phyloP scores from a whole-genome alignment of 108 stramenopile genomes.

The Parmales sp. region DNA sequence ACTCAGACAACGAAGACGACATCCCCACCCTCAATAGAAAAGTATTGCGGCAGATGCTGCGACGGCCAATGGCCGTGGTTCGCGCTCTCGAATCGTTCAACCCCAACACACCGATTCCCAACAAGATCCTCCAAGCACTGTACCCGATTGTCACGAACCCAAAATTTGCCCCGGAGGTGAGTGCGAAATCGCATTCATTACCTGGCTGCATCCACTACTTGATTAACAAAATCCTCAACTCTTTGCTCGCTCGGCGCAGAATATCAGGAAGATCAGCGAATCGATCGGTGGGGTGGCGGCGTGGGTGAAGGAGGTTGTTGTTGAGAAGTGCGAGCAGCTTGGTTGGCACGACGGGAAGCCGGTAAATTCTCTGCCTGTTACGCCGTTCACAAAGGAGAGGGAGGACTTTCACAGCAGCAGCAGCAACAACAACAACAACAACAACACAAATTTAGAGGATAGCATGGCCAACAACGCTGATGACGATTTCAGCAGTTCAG shows the following conservation, averaged over 20 bases:
- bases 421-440: too few relatives aligned
- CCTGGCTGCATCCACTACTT: too few relatives aligned
- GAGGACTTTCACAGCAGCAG: neutral
- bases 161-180: neutral
- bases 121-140: neutral
- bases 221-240: too few relatives aligned
- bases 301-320: neutral
- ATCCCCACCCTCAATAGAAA: neutral
- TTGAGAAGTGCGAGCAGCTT: neutral
- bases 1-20: neutral
- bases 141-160: neutral
- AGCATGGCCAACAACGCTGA: neutral
- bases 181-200: too few relatives aligned
- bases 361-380: neutral
- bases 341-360: conserved; percentile 5
- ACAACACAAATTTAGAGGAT: neutral
- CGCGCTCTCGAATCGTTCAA: neutral
- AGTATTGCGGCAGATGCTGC: neutral
- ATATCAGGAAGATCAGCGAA: neutral
- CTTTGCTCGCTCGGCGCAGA: too few relatives aligned
- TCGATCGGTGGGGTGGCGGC: neutral
- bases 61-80: neutral
- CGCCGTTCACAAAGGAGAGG: neutral
- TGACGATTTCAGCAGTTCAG: neutral
- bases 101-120: neutral